A percentile compares a stretch with the other conserved stretches of the same genome.
phyloP scores from a whole-genome alignment of 495 filamentous ascomycete genomes.

The Barbatosphaeria neglecta region DNA sequence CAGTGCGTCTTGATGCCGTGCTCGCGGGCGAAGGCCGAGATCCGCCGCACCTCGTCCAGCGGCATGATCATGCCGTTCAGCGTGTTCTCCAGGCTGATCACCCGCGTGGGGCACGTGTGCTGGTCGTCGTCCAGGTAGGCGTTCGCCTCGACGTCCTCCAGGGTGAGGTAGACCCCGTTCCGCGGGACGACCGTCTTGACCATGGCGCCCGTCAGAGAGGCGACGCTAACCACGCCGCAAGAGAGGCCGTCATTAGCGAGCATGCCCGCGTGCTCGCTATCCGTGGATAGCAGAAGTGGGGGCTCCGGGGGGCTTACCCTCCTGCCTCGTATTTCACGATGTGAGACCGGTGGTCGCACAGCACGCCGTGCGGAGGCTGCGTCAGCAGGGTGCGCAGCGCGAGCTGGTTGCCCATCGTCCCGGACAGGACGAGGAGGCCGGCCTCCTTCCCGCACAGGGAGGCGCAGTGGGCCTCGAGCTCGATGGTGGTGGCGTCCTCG shows the following conservation, averaged over 20 bases:
- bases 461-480: conserved; percentile 60
- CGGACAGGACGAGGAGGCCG: conserved; percentile 68
- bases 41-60: conserved; percentile 52
- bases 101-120: conserved; percentile 58
- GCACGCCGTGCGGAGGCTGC: conserved; percentile 58
- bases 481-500: conserved; percentile 68
- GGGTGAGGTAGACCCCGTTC: conserved; percentile 62
- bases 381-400: conserved; percentile 54
- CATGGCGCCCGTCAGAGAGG: conserved; percentile 47
- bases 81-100: conserved; percentile 82
- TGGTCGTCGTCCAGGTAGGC: conserved; percentile 35
- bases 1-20: conserved; percentile 64
- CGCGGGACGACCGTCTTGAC: conserved; percentile 44
- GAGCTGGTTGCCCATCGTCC: conserved; percentile 86
- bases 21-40: conserved; percentile 56
- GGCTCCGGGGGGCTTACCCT: conserved; percentile 32
- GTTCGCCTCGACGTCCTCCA: conserved; percentile 56
- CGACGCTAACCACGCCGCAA: conserved; percentile 23
- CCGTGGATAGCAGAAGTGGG: not conserved
- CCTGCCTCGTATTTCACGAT: conserved; percentile 64
- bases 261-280: not conserved
- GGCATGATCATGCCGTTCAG: conserved; percentile 70
- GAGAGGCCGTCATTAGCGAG: not conserved
- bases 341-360: conserved; percentile 57
- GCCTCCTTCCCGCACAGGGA: conserved; percentile 59